phyloP scores from a whole-genome alignment of 176 grass and related monocot genomes.

The Carex parvula region DNA sequence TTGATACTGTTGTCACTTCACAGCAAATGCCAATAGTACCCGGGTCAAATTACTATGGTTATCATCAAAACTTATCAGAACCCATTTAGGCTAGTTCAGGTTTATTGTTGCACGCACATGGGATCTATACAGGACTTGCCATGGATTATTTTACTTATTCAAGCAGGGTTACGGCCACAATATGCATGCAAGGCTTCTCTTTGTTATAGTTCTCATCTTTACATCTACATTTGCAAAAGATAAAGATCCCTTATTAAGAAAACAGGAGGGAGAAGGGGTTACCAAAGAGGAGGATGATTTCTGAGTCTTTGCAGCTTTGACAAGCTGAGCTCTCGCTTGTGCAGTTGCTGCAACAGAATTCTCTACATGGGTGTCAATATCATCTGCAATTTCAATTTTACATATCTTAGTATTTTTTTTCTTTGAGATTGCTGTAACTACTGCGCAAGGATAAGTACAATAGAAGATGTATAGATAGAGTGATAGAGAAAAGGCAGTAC shows the following conservation, averaged over 20 bases:
- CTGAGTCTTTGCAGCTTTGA: constrained; percentile 39
- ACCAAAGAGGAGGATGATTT: constrained; percentile 59
- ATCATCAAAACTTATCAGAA: background rate
- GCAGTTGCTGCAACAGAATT: constrained; percentile 33
- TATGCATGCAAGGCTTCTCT: background rate
- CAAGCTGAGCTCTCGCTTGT: constrained; percentile 30
- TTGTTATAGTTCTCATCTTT: background rate
- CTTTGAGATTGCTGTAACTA: background rate
- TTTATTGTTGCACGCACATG: background rate
- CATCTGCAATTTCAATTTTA: constrained; percentile 44
- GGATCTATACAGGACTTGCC: background rate
- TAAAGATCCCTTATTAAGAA: background rate
- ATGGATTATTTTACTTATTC: background rate
- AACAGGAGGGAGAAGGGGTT: background rate
- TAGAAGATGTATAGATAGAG: background rate
- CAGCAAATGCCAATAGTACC: background rate
- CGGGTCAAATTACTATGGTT: background rate
- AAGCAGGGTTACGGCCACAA: background rate
- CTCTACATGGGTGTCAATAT: constrained; percentile 41
- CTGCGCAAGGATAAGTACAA: background rate
- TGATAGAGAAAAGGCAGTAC: constrained; percentile 1
- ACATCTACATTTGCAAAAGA: background rate
- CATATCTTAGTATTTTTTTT: background rate
- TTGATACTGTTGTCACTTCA: background rate
- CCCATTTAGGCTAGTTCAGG: background rate